A percentile compares a stretch with the other conserved stretches of the same genome.
These are phyloP conservation scores for Rhizopus stolonifer DNA, from an alignment of 371 early-diverging fungal species.

Conservation along the genomic window DNA sequence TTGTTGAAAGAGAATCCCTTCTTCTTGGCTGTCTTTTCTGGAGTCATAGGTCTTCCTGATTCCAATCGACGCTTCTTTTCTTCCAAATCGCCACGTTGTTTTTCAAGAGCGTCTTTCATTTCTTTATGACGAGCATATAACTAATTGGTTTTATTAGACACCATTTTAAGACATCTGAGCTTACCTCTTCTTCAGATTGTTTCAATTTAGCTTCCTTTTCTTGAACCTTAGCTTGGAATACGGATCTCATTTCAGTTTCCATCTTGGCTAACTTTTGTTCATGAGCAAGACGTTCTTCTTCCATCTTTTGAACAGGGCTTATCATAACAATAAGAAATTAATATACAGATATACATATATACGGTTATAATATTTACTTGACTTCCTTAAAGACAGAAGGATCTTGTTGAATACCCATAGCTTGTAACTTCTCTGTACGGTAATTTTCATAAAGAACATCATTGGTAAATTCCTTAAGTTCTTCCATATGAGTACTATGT, in stretches of 20 bases:
- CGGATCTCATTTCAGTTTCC: constrained; percentile 97
- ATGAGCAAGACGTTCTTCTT: constrained; percentile 90
- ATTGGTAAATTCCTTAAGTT: constrained; percentile 91
- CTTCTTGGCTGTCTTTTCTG: constrained; percentile 80
- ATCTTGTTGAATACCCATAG: constrained; percentile 84
- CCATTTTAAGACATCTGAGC: too few species aligned
- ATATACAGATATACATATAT: neutral
- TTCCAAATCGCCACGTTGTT: constrained; percentile 89
- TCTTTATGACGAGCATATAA: constrained; percentile 94
- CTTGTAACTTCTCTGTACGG: constrained; percentile 85
- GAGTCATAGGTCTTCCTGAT: constrained; percentile 80
- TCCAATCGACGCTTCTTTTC: constrained; percentile 91
- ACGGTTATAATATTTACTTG: constrained; percentile 39
- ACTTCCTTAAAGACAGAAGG: constrained; percentile 80
- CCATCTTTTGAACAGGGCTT: constrained; percentile 85
- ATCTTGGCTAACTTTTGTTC: constrained; percentile 96
- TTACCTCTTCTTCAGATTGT: constrained; percentile 92
- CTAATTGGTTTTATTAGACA: too few species aligned
- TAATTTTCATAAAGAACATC: constrained; percentile 95
- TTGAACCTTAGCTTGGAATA: constrained; percentile 97
- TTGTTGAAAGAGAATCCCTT: constrained; percentile 78
- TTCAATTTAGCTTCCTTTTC: constrained; percentile 97
- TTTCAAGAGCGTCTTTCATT: constrained; percentile 95
- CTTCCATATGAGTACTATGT: constrained; percentile 84
- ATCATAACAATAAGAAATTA: neutral